phyloP scores from a whole-genome alignment of 192 early-diverging fungal genomes.

The Rhizophagus sp. region DNA sequence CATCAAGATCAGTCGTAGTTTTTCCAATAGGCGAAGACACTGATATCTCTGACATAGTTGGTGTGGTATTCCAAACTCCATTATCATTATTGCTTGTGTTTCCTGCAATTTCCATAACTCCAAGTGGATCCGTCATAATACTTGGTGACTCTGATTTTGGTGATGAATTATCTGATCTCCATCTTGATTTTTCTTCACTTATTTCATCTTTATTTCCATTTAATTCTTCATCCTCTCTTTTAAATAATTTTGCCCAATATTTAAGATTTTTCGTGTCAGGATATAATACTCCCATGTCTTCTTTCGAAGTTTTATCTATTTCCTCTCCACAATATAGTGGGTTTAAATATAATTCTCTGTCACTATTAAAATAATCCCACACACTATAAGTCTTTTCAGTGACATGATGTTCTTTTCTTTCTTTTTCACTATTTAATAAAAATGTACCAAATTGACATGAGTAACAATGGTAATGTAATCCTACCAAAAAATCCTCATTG shows the following conservation, averaged over 20 bases:
- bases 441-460: constrained; percentile 95
- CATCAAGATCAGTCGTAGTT: not conserved
- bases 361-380: constrained; percentile 78
- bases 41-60: not conserved
- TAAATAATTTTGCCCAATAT: constrained; percentile 78
- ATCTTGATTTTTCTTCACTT: constrained; percentile 19
- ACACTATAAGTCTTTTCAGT: constrained; percentile 58
- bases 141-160: not conserved
- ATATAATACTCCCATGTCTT: constrained; percentile 62
- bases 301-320: constrained; percentile 46
- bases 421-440: constrained; percentile 85
- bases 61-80: not conserved
- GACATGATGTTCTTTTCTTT: constrained; percentile 57
- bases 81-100: not conserved
- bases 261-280: constrained; percentile 57
- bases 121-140: not conserved
- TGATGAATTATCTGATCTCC: constrained; percentile 5
- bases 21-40: not conserved
- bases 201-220: constrained; percentile 33
- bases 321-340: constrained; percentile 53
- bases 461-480: constrained; percentile 85
- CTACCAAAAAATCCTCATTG: constrained; percentile 76
- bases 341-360: constrained; percentile 60
- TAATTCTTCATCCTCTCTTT: constrained; percentile 56
- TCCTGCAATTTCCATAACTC: not conserved